A percentile compares a stretch with the other conserved stretches of the same genome.
Conservation (phyloP, 176 grass and related monocot genomes). For the Eragrostis curvula region DNA sequence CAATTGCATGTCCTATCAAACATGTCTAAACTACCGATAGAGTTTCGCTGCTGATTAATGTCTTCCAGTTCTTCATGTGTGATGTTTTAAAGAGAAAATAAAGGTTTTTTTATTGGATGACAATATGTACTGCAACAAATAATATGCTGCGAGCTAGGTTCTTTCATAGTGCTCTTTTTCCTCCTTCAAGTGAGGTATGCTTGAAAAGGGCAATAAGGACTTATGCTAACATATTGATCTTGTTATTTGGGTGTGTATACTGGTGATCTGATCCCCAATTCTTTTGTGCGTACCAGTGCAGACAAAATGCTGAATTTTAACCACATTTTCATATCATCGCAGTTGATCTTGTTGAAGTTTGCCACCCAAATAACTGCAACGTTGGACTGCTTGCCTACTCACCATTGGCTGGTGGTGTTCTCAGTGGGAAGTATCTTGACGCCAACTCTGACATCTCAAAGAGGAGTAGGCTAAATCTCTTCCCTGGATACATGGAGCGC, state of each 20-base stretch:
- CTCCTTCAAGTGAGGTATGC: not conserved
- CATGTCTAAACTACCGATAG: not conserved
- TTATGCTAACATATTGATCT: not conserved
- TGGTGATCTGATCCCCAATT: not conserved
- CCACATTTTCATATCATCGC: slow-evolving; percentile 11
- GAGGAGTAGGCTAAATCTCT: slow-evolving; percentile 74
- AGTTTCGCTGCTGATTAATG: not conserved
- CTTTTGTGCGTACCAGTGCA: not conserved
- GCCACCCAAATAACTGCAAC: slow-evolving; percentile 88
- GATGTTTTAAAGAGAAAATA: not conserved
- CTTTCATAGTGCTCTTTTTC: not conserved
- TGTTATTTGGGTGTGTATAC: not conserved
- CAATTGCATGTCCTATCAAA: slow-evolving; percentile 7
- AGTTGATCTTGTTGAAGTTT: slow-evolving; percentile 97
- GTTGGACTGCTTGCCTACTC: slow-evolving; percentile 90
- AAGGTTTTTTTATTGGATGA: not conserved
- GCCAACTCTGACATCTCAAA: slow-evolving; percentile 39
- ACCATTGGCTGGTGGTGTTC: slow-evolving; percentile 77
- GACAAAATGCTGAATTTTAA: not conserved
- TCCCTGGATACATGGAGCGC: slow-evolving; percentile 91
- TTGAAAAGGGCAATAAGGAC: not conserved
- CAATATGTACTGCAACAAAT: not conserved
- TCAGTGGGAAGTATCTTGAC: slow-evolving; percentile 88
- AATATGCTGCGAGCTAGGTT: not conserved
- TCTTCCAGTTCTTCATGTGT: not conserved